Percentiles rank a stretch among this genome's conserved stretches.
These are phyloP conservation scores for Aspergillus sp. DNA, from an alignment of 2,329 filamentous ascomycete genomes.

Conservation along the genomic window DNA sequence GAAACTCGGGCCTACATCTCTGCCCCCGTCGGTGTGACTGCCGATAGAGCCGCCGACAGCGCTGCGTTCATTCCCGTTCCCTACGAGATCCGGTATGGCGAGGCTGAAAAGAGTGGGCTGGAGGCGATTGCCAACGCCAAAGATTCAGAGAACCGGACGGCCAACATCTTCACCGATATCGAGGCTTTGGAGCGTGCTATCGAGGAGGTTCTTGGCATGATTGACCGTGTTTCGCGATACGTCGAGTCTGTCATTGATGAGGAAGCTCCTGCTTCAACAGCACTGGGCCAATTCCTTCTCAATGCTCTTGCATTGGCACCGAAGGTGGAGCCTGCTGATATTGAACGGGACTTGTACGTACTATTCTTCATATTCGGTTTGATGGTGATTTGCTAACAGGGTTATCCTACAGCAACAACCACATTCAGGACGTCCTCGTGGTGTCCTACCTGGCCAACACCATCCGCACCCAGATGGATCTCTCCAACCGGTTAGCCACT, in stretches of 20 bases:
- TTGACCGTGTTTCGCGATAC: slow-evolving; percentile 86
- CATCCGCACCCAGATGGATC: slow-evolving; percentile 96
- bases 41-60: slow-evolving; percentile 89
- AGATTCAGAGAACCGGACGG: slow-evolving; percentile 65
- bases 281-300: slow-evolving; percentile 89
- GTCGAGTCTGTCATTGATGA: slow-evolving; percentile 83
- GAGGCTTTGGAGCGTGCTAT: slow-evolving; percentile 79
- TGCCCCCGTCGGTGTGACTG: slow-evolving; percentile 86
- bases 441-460: slow-evolving; percentile 98
- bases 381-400: slow-evolving; percentile 16
- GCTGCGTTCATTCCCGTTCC: slow-evolving; percentile 97
- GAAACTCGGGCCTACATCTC: slow-evolving; percentile 92
- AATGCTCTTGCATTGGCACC: slow-evolving; percentile 87
- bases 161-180: slow-evolving; percentile 74
- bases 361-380: background rate
- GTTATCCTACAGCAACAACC: slow-evolving; percentile 64
- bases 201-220: slow-evolving; percentile 77
- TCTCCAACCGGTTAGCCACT: slow-evolving; percentile 90
- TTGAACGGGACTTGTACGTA: slow-evolving; percentile 82
- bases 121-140: slow-evolving; percentile 78
- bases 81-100: slow-evolving; percentile 83
- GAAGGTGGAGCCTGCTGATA: slow-evolving; percentile 83
- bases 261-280: slow-evolving; percentile 81
- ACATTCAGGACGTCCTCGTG: slow-evolving; percentile 97
- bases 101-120: slow-evolving; percentile 66